Evolutionary conservation across 2,329 filamentous ascomycete species (phyloP).

Genomic region (Colletotrichum falcatum): DNA sequence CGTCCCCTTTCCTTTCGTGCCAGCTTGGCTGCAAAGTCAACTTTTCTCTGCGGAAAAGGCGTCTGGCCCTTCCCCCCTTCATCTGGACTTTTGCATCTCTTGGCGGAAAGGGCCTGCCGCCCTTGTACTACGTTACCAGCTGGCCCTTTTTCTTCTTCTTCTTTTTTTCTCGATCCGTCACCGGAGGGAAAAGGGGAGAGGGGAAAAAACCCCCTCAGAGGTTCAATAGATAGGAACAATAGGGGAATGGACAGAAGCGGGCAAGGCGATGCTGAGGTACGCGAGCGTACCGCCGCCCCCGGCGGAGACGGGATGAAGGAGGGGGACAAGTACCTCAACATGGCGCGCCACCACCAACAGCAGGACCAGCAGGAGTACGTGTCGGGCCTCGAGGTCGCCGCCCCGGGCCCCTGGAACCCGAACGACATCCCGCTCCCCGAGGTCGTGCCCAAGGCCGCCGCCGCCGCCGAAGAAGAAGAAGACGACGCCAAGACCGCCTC

Average conservation of each 20-base stretch:
- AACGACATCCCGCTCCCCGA: slow-evolving; percentile 29
- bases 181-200: too few relatives aligned
- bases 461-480: too few relatives aligned
- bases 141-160: too few relatives aligned
- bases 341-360: background rate
- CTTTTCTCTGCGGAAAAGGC: background rate
- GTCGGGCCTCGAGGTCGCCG: slow-evolving; percentile 34
- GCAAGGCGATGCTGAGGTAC: background rate
- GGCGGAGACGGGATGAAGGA: background rate
- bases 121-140: background rate
- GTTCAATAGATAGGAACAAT: too few relatives aligned
- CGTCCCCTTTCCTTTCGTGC: background rate
- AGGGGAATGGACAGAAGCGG: background rate
- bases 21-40: background rate
- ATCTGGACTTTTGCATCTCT: background rate
- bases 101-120: background rate
- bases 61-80: background rate
- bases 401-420: slow-evolving; percentile 21
- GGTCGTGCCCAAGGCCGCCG: slow-evolving; percentile 14
- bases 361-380: slow-evolving; percentile 23
- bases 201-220: too few relatives aligned
- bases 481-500: slow-evolving; percentile 24
- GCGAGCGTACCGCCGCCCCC: background rate
- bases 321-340: slow-evolving; percentile 9
- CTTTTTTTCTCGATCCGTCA: too few relatives aligned